Conservation (phyloP, 306 rosid species). For the Sechiopsis laciniata region DNA sequence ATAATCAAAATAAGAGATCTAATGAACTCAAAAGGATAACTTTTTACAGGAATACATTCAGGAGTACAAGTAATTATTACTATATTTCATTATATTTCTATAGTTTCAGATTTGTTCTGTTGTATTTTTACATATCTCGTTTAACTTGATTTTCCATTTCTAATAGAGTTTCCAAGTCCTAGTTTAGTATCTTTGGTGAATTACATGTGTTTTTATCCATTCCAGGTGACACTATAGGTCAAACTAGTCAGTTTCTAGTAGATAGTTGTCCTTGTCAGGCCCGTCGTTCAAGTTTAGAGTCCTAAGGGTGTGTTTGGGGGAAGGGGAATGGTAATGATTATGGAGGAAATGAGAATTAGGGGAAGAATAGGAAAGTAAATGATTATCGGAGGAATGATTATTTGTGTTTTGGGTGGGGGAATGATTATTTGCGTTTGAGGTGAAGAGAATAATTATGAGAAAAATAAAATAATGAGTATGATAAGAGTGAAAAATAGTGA, state of each 20-base stretch:
- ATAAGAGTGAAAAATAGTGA: too few species aligned
- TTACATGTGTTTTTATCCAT: background rate
- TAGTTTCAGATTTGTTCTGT: background rate
- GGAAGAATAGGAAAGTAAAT: too few species aligned
- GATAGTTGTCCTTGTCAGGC: background rate
- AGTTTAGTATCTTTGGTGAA: background rate
- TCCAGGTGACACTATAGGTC: background rate
- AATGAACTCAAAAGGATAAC: background rate
- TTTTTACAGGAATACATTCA: constrained; percentile 9
- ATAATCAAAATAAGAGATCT: constrained; percentile 2
- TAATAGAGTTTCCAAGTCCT: background rate
- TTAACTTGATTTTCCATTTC: background rate
- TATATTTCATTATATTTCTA: background rate
- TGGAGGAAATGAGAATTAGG: too few species aligned
- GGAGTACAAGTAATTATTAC: background rate
- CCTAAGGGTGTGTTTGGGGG: too few species aligned
- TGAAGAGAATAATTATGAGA: too few species aligned
- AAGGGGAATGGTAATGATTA: too few species aligned
- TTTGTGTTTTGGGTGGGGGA: too few species aligned
- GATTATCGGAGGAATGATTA: too few species aligned
- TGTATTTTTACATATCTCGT: background rate
- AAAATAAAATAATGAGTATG: too few species aligned
- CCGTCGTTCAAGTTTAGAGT: background rate
- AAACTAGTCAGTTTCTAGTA: background rate
- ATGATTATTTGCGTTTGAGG: too few species aligned